Evolutionary conservation across 148 eudicot species (phyloP).

Genomic region (Chenopodium suecicum): DNA sequence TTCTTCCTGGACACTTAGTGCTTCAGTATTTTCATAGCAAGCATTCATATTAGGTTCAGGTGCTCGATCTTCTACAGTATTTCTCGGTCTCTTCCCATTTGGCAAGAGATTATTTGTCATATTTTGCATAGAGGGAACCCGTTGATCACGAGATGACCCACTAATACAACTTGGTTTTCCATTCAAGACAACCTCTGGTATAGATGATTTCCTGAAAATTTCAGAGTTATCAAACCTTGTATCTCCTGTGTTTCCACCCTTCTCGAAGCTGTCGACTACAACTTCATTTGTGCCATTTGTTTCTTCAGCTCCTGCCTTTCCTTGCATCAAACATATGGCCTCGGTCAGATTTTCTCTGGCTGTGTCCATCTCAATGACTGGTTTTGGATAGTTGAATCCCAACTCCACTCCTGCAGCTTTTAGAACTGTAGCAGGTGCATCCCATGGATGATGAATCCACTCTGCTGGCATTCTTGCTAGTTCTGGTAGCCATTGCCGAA

Average conservation of each 20-base stretch:
- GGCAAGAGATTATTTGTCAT: constrained; percentile 22
- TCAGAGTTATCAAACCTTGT: constrained; percentile 37
- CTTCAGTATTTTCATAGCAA: constrained; percentile 29
- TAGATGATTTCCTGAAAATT: constrained; percentile 20
- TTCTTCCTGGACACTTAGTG: constrained; percentile 53
- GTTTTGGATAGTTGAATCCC: constrained; percentile 83
- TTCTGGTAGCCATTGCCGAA: constrained; percentile 90
- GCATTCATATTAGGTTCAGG: constrained; percentile 26
- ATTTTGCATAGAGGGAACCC: constrained; percentile 69
- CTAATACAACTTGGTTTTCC: constrained; percentile 41
- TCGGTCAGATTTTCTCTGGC: constrained; percentile 66
- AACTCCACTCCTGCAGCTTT: constrained; percentile 85
- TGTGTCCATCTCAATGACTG: constrained; percentile 64
- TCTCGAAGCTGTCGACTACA: constrained; percentile 62
- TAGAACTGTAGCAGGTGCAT: constrained; percentile 70
- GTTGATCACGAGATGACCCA: constrained; percentile 77
- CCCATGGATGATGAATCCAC: constrained; percentile 99
- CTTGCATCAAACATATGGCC: constrained; percentile 67
- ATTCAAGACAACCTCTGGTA: constrained; percentile 46
- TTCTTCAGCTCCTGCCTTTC: constrained; percentile 44
- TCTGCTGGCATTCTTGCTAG: constrained; percentile 91
- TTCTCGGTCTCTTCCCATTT: constrained; percentile 55
- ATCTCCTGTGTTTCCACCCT: neutral
- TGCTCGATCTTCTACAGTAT: constrained; percentile 34
- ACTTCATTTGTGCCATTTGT: constrained; percentile 54